Percentiles rank a stretch among this genome's conserved stretches.
These are phyloP conservation scores for Metroxylon sagu DNA, from an alignment of 176 grass and related monocot genomes.

Conservation along the genomic window DNA sequence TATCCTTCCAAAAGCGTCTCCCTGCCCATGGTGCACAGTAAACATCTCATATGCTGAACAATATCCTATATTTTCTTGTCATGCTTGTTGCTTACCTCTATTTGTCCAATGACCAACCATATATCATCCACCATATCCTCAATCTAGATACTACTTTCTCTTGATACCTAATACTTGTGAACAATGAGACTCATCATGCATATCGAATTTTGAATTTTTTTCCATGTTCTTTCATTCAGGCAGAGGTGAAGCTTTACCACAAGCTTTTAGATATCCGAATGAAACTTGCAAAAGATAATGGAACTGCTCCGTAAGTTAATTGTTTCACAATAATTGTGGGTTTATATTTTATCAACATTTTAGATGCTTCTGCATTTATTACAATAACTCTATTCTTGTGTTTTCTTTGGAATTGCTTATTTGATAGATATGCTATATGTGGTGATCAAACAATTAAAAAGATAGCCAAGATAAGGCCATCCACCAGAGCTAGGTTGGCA, in stretches of 20 bases:
- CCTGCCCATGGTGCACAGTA: too few relatives aligned
- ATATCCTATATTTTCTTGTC: too few relatives aligned
- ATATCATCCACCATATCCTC: too few relatives aligned
- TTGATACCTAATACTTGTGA: too few relatives aligned
- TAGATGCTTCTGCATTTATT: background rate
- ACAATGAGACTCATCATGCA: background rate
- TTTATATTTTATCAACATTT: slow-evolving; percentile 1
- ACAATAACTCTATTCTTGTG: background rate
- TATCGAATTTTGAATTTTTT: slow-evolving; percentile 1
- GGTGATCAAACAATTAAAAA: slow-evolving; percentile 87
- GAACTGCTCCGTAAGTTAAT: slow-evolving; percentile 82
- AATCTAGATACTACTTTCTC: too few relatives aligned
- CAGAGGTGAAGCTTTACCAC: slow-evolving; percentile 60
- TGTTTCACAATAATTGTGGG: slow-evolving; percentile 2
- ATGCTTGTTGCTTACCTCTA: too few relatives aligned
- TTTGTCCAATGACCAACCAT: too few relatives aligned
- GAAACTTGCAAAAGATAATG: slow-evolving; percentile 59
- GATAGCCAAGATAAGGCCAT: slow-evolving; percentile 78
- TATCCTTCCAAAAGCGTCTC: too few relatives aligned
- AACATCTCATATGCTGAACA: too few relatives aligned
- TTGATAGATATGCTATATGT: slow-evolving; percentile 83
- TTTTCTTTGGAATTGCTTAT: slow-evolving; percentile 13
- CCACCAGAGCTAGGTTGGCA: slow-evolving; percentile 61
- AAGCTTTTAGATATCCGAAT: slow-evolving; percentile 66
- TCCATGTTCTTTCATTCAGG: slow-evolving; percentile 39